Evolutionary conservation across 179 eudicot genomes (phyloP).

Genomic region (Sideroxylon spinosum): DNA sequence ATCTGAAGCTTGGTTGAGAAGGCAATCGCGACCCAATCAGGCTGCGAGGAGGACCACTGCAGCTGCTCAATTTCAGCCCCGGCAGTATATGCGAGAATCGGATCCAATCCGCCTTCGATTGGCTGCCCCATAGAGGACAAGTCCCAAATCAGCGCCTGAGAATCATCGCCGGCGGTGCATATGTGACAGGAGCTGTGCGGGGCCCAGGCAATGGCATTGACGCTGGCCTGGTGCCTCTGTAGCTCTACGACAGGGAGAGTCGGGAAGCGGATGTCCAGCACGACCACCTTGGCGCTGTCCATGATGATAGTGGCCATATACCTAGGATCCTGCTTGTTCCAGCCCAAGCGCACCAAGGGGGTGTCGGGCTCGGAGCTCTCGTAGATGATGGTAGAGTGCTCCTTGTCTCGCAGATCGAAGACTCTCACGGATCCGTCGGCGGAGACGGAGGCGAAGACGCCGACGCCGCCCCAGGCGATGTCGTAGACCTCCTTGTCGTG

Average conservation of each 20-base stretch:
- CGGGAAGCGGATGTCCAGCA: conserved; percentile 64
- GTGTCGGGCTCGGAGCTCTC: conserved; percentile 81
- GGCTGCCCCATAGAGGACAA: conserved; percentile 76
- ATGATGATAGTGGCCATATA: conserved; percentile 79
- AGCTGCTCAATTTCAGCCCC: conserved; percentile 84
- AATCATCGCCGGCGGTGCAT: conserved; percentile 80
- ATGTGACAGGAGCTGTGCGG: conserved; percentile 81
- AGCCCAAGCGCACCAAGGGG: conserved; percentile 67
- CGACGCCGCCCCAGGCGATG: conserved; percentile 76
- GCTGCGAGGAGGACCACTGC: conserved; percentile 83
- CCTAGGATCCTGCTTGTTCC: conserved; percentile 88
- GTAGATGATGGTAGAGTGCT: conserved; percentile 75
- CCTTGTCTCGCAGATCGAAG: conserved; percentile 68
- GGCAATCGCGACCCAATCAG: conserved; percentile 86
- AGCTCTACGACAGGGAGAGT: conserved; percentile 75
- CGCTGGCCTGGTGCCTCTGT: conserved; percentile 71
- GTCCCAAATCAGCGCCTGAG: conserved; percentile 85
- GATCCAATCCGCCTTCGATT: conserved; percentile 76
- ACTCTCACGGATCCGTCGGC: conserved; percentile 81
- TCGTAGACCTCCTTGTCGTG: conserved; percentile 82
- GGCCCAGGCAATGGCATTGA: conserved; percentile 83
- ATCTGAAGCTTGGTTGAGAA: conserved; percentile 74
- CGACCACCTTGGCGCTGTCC: conserved; percentile 78
- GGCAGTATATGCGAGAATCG: conserved; percentile 70
- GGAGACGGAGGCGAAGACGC: conserved; percentile 63